Conservation (phyloP, 2,329 filamentous ascomycete genomes). For the Colletotrichum sublineola region DNA sequence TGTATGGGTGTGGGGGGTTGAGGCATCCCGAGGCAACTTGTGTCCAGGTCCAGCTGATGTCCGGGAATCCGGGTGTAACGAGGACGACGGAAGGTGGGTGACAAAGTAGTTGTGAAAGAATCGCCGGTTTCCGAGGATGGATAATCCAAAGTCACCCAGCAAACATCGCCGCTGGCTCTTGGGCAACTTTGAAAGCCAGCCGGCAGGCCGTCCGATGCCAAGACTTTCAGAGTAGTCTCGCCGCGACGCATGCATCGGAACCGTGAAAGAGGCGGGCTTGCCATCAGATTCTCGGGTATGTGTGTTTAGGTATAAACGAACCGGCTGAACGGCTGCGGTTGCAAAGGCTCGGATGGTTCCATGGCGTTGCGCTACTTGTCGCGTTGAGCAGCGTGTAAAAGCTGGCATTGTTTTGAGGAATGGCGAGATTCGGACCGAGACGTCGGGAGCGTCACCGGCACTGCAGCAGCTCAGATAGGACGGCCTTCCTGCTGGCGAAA, state of each 20-base stretch:
- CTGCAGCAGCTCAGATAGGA: constrained; percentile 38
- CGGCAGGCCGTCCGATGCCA: not conserved
- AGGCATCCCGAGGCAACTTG: constrained; percentile 87
- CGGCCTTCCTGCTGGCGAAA: constrained; percentile 33
- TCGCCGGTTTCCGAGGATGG: constrained; percentile 52
- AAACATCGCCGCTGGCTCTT: not conserved
- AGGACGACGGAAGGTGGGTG: constrained; percentile 93
- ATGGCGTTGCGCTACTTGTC: constrained; percentile 31
- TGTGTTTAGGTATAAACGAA: not conserved
- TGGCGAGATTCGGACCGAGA: constrained; percentile 11
- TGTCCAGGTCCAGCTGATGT: constrained; percentile 76
- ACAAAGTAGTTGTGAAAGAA: constrained; percentile 97
- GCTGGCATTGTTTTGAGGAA: constrained; percentile 34
- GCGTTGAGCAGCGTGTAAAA: constrained; percentile 27
- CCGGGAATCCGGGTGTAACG: constrained; percentile 87
- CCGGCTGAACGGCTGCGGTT: not conserved
- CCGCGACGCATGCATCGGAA: not conserved
- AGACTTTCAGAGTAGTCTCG: not conserved
- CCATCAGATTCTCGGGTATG: not conserved
- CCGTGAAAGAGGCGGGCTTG: not conserved
- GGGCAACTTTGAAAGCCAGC: not conserved
- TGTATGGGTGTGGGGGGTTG: constrained; percentile 77
- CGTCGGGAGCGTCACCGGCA: constrained; percentile 32
- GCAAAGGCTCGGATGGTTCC: constrained; percentile 4
- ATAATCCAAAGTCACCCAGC: not conserved